Evolutionary conservation across 106 monocot genomes (phyloP).

Genomic region (Dendrobium catenatum): DNA sequence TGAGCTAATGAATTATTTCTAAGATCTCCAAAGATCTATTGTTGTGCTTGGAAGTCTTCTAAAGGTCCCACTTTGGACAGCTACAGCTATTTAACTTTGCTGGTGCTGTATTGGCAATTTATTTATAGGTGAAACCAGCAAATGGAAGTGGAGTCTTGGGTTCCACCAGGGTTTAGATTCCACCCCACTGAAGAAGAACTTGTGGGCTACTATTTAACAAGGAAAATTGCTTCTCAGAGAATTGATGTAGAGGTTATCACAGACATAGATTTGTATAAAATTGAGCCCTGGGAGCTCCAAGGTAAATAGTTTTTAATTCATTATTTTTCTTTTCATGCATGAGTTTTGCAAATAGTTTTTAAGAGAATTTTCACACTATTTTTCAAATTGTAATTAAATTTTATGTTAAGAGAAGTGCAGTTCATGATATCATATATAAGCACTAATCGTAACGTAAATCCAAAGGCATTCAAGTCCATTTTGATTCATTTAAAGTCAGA

Average conservation of each 20-base stretch:
- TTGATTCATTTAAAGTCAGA: too few relatives aligned
- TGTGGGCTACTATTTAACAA: conserved; percentile 84
- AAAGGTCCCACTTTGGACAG: background rate
- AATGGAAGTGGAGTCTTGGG: conserved; percentile 76
- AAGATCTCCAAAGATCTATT: background rate
- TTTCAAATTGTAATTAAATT: too few relatives aligned
- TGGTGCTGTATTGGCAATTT: too few relatives aligned
- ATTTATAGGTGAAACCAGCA: background rate
- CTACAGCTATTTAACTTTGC: background rate
- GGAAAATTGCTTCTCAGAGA: conserved; percentile 68
- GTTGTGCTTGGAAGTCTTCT: too few relatives aligned
- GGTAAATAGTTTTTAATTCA: conserved; percentile 6
- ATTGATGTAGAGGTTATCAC: conserved; percentile 73
- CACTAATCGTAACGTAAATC: too few relatives aligned
- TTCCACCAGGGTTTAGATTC: conserved; percentile 96
- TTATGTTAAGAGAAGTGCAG: too few relatives aligned
- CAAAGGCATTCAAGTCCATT: too few relatives aligned
- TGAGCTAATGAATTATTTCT: too few relatives aligned
- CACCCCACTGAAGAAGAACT: conserved; percentile 97
- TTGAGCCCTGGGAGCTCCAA: conserved; percentile 97
- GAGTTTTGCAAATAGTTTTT: too few relatives aligned
- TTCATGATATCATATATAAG: too few relatives aligned
- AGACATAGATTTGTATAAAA: conserved; percentile 82
- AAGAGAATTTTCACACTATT: too few relatives aligned
- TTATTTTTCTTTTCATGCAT: too few relatives aligned